These are phyloP conservation scores for Tilletia caries DNA, from an alignment of 1,284 basidiomycete species.

Conservation along the genomic window DNA sequence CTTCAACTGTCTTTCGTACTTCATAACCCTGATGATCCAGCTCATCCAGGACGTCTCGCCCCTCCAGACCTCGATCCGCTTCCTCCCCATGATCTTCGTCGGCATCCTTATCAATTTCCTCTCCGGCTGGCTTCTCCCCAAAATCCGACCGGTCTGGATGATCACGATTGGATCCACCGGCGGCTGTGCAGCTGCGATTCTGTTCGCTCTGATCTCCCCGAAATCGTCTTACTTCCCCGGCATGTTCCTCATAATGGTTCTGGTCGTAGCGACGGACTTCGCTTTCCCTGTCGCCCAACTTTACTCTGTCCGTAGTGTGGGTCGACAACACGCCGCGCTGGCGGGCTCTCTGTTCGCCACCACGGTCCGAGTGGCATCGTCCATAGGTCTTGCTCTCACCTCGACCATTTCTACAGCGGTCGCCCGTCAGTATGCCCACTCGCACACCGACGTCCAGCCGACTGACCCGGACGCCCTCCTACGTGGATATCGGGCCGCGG, in stretches of 20 bases:
- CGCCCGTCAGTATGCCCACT: not conserved
- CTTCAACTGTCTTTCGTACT: slow-evolving; percentile 57
- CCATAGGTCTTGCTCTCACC: slow-evolving; percentile 40
- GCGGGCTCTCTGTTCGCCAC: slow-evolving; percentile 48
- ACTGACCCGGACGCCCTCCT: slow-evolving; percentile 22
- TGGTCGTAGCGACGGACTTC: slow-evolving; percentile 52
- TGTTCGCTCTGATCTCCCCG: slow-evolving; percentile 70
- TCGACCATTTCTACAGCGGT: slow-evolving; percentile 38
- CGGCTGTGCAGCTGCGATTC: slow-evolving; percentile 62
- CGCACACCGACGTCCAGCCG: not conserved
- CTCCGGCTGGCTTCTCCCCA: slow-evolving; percentile 34
- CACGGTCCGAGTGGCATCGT: slow-evolving; percentile 40
- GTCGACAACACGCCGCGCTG: slow-evolving; percentile 32
- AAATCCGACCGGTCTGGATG: slow-evolving; percentile 42
- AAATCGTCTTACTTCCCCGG: slow-evolving; percentile 70
- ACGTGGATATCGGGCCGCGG: slow-evolving; percentile 36
- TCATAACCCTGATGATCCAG: slow-evolving; percentile 24
- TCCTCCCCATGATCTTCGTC: slow-evolving; percentile 66
- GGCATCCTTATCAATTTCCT: slow-evolving; percentile 50
- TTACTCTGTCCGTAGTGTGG: slow-evolving; percentile 33
- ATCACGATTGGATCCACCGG: slow-evolving; percentile 54
- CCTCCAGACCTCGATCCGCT: slow-evolving; percentile 69
- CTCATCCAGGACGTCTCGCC: slow-evolving; percentile 57
- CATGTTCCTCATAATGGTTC: slow-evolving; percentile 72
- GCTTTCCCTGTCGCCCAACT: slow-evolving; percentile 38